Conservation (phyloP, 306 rosid species). For the Vigna mungo region DNA sequence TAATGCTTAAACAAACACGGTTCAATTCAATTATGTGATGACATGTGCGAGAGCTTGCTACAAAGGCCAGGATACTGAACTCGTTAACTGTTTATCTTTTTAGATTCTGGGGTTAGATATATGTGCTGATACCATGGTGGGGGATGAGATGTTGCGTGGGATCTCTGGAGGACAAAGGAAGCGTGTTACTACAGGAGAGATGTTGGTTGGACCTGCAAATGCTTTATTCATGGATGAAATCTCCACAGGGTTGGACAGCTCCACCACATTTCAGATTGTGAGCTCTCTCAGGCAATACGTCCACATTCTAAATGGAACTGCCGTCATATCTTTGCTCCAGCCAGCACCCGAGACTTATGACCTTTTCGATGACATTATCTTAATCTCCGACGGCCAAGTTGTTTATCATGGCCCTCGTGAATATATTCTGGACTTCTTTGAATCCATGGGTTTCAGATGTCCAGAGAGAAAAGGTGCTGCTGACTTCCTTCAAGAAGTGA, state of each 20-base stretch:
- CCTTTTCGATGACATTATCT: constrained; percentile 67
- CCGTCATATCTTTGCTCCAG: constrained; percentile 62
- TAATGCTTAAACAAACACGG: background rate
- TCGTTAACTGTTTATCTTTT: background rate
- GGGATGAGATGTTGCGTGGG: constrained; percentile 91
- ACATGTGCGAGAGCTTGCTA: background rate
- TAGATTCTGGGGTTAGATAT: constrained; percentile 88
- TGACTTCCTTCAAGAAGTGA: constrained; percentile 72
- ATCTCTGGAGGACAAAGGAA: constrained; percentile 95
- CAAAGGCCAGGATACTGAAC: constrained; percentile 8
- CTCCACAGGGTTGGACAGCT: constrained; percentile 72
- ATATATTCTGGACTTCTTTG: constrained; percentile 61
- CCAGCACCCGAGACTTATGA: constrained; percentile 71
- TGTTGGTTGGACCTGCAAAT: constrained; percentile 68
- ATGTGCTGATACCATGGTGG: constrained; percentile 88
- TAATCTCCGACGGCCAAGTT: constrained; percentile 62
- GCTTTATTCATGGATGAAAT: constrained; percentile 72
- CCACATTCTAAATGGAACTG: constrained; percentile 45
- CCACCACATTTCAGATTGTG: constrained; percentile 67
- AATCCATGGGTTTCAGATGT: constrained; percentile 62
- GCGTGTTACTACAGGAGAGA: constrained; percentile 83
- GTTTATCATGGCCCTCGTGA: constrained; percentile 71
- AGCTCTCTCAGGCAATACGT: constrained; percentile 55
- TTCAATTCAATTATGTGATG: background rate
- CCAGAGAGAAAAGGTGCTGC: constrained; percentile 69